Percentiles rank a stretch among this genome's conserved stretches.
Conservation (phyloP, 108 stramenopile genomes). For the Nannochloropsis gaditana region DNA sequence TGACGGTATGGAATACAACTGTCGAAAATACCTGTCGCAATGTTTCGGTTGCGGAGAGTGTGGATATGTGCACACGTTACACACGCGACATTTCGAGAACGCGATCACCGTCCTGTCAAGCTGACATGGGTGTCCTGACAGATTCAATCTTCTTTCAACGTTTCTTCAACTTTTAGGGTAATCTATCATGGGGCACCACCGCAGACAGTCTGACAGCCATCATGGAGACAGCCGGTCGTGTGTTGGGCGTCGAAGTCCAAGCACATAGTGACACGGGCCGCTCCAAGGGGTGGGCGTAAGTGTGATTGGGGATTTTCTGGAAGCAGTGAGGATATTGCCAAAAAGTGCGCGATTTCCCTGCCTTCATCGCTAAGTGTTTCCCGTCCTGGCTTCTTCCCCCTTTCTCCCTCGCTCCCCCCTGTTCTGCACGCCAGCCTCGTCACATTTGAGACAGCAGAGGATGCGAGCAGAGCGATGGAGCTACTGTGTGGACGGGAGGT, state of each 20-base stretch:
- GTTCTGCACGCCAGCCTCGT: conserved; percentile 32
- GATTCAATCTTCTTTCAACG: neutral
- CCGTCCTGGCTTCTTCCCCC: neutral
- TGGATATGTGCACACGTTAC: too few relatives aligned
- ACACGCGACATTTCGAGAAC: too few relatives aligned
- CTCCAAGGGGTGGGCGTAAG: conserved; percentile 57
- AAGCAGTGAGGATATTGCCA: neutral
- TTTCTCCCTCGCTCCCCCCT: neutral
- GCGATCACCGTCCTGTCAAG: too few relatives aligned
- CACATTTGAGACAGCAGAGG: conserved; percentile 38
- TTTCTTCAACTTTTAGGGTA: conserved; percentile 40
- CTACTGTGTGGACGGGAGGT: conserved; percentile 48
- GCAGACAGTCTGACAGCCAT: conserved; percentile 46
- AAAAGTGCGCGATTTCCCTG: neutral
- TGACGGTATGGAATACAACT: too few relatives aligned
- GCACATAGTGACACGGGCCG: conserved; percentile 54
- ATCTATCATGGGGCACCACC: conserved; percentile 53
- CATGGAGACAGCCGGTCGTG: conserved; percentile 39
- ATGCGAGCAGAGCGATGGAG: conserved; percentile 46
- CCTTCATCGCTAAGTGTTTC: neutral
- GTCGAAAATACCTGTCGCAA: too few relatives aligned
- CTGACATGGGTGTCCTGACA: neutral
- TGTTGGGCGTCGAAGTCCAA: conserved; percentile 48
- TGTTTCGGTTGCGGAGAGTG: too few relatives aligned
- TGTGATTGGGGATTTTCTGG: neutral